These are phyloP conservation scores for Fusarium xyrophilum DNA, from an alignment of 2,329 filamentous ascomycete species.

Conservation along the genomic window DNA sequence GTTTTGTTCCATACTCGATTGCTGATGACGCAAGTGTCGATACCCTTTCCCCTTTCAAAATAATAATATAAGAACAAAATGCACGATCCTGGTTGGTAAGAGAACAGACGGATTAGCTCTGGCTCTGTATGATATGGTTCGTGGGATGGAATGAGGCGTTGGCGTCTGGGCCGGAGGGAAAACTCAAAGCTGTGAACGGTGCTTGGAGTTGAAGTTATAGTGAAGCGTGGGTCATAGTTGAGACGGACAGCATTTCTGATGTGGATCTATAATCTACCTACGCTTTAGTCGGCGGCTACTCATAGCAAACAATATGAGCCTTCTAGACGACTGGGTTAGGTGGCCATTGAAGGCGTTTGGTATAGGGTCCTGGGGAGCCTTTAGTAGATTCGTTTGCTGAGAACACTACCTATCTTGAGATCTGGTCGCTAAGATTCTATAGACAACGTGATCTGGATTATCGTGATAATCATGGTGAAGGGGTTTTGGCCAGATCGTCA, in stretches of 20 bases:
- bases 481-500: not conserved
- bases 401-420: not conserved
- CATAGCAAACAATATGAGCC: constrained; percentile 5
- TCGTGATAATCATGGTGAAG: not conserved
- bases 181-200: constrained; percentile 17
- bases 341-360: not conserved
- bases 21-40: constrained; percentile 35
- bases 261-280: constrained; percentile 15
- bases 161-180: constrained; percentile 6
- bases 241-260: constrained; percentile 10
- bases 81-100: constrained; percentile 22
- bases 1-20: constrained; percentile 4
- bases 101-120: constrained; percentile 22
- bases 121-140: constrained; percentile 30
- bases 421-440: not conserved
- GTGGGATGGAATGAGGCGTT: constrained; percentile 33
- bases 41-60: constrained; percentile 33
- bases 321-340: not conserved
- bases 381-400: not conserved
- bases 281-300: constrained; percentile 4
- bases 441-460: not conserved
- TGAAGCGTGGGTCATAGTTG: not conserved
- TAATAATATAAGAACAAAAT: constrained; percentile 22
- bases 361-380: not conserved
- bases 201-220: constrained; percentile 3